Percentiles rank a stretch among this genome's conserved stretches.
Conservation (phyloP, 140 eudicot species). For the Cichorium intybus region DNA sequence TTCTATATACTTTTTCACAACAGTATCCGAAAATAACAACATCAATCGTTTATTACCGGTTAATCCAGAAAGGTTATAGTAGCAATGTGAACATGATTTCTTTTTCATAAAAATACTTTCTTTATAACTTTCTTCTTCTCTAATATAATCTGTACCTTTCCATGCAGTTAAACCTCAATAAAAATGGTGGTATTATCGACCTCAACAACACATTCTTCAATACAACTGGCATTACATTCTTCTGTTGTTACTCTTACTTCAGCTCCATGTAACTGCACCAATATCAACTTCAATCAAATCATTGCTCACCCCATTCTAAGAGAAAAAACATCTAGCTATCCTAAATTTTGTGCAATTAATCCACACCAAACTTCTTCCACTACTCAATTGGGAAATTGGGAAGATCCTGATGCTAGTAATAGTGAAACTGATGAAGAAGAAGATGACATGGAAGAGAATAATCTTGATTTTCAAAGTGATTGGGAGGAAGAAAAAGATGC, state of each 20-base stretch:
- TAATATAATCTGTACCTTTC: neutral
- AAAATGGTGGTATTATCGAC: constrained; percentile 23
- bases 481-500: constrained; percentile 55
- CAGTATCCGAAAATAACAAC: too few relatives aligned
- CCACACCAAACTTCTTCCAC: constrained; percentile 19
- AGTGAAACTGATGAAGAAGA: constrained; percentile 45
- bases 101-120: too few relatives aligned
- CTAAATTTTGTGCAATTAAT: constrained; percentile 4
- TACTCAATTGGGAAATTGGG: constrained; percentile 47
- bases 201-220: constrained; percentile 23
- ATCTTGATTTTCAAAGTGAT: constrained; percentile 75
- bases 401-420: constrained; percentile 68
- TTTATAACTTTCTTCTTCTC: too few relatives aligned
- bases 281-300: neutral
- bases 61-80: too few relatives aligned
- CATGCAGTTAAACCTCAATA: constrained; percentile 18
- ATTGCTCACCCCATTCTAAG: neutral
- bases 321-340: neutral
- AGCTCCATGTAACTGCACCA: constrained; percentile 6
- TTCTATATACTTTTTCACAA: too few relatives aligned
- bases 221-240: neutral
- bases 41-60: too few relatives aligned
- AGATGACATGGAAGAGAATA: constrained; percentile 46
- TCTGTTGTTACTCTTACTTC: constrained; percentile 15
- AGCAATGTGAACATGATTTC: too few relatives aligned